Conservation (phyloP, 805 yeast species). For the Lipomyces chichibuensis region DNA sequence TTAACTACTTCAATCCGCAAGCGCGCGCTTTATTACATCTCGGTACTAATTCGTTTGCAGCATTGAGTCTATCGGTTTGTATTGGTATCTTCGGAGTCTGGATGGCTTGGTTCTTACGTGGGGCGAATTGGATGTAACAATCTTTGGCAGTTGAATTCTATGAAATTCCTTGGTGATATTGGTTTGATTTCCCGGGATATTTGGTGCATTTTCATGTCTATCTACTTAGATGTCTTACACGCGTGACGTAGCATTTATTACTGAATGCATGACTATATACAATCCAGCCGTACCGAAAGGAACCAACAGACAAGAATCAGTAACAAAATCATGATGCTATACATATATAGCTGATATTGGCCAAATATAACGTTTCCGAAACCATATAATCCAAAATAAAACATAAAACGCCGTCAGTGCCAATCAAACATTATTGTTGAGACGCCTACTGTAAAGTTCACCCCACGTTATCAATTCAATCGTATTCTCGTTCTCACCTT, state of each 20-base stretch:
- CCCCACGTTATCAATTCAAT: conserved; percentile 19
- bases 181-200: neutral
- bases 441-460: conserved; percentile 24
- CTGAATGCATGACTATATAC: neutral
- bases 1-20: conserved; percentile 5
- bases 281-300: neutral
- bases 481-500: neutral
- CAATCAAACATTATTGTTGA: neutral
- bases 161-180: neutral
- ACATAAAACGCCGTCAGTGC: neutral
- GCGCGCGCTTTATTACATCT: neutral
- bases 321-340: neutral
- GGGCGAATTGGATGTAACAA: conserved; percentile 12
- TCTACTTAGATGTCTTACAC: neutral
- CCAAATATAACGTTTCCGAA: neutral
- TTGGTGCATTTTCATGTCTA: neutral
- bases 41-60: conserved; percentile 9
- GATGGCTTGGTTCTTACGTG: conserved; percentile 29
- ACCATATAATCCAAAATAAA: neutral
- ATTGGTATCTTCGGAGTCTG: conserved; percentile 30
- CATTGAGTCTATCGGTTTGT: conserved; percentile 29
- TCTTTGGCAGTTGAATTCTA: neutral
- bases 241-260: neutral
- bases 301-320: neutral
- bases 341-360: neutral